Evolutionary conservation across 495 filamentous ascomycete species (phyloP).

Genomic region (Aeminium ludgeri): DNA sequence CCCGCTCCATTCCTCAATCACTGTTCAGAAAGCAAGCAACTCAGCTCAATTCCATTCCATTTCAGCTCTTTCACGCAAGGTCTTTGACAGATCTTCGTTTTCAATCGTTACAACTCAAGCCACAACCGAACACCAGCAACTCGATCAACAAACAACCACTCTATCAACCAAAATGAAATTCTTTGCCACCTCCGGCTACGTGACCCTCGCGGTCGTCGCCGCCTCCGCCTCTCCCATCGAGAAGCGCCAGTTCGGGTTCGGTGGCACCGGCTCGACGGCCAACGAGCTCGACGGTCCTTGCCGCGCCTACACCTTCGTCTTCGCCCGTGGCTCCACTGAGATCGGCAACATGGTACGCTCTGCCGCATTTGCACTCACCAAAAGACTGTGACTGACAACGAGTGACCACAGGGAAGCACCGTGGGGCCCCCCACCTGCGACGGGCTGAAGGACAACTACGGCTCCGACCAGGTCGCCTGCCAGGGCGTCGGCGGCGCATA

Average conservation of each 20-base stretch:
- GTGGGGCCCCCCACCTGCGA: slow-evolving; percentile 24
- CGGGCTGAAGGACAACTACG: slow-evolving; percentile 17
- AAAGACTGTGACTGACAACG: slow-evolving; percentile 8
- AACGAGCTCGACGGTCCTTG: slow-evolving; percentile 11
- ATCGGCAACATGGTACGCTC: slow-evolving; percentile 20
- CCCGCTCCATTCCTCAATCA: neutral
- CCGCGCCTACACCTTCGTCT: slow-evolving; percentile 19
- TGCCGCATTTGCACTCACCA: neutral
- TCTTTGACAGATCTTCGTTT: neutral
- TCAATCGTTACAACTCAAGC: neutral
- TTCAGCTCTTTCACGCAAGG: neutral
- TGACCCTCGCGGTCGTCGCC: neutral
- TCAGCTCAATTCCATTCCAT: neutral
- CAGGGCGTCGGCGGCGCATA: slow-evolving; percentile 29
- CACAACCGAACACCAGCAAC: neutral
- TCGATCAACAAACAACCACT: neutral
- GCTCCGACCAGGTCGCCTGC: slow-evolving; percentile 21
- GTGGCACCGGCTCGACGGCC: neutral
- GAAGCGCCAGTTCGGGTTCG: neutral
- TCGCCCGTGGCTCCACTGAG: slow-evolving; percentile 23
- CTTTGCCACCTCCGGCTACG: neutral
- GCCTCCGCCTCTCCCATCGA: neutral
- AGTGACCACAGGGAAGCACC: slow-evolving; percentile 9
- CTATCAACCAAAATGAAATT: neutral
- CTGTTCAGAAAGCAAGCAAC: neutral